These are phyloP conservation scores for Rhodofomes roseus DNA, from an alignment of 1,284 basidiomycete genomes.

Conservation along the genomic window DNA sequence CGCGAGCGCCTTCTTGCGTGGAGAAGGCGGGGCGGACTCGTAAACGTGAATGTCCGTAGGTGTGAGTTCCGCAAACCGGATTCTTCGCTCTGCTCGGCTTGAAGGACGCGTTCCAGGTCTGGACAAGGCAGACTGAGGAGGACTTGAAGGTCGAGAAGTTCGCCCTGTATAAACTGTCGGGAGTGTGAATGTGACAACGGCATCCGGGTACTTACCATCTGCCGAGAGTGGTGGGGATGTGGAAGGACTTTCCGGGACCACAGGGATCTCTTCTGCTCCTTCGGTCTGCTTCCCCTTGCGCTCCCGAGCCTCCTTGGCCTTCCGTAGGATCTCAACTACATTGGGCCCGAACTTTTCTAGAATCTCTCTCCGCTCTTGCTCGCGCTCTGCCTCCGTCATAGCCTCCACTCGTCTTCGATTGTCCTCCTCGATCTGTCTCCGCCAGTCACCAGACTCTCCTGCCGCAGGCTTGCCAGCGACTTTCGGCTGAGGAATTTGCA, in stretches of 20 bases:
- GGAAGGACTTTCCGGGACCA: background rate
- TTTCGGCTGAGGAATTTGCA: background rate
- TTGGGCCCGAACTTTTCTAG: slow-evolving; percentile 63
- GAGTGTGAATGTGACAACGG: background rate
- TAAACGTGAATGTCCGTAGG: slow-evolving; percentile 66
- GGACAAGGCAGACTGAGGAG: slow-evolving; percentile 22
- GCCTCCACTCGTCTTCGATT: slow-evolving; percentile 38
- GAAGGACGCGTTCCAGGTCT: slow-evolving; percentile 37
- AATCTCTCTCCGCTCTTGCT: slow-evolving; percentile 52
- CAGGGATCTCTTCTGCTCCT: background rate
- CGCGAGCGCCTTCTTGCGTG: slow-evolving; percentile 43
- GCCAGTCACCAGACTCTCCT: slow-evolving; percentile 22
- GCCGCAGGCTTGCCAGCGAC: background rate
- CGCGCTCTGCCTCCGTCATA: slow-evolving; percentile 46
- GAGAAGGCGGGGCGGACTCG: slow-evolving; percentile 74
- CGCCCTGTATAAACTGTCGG: slow-evolving; percentile 9
- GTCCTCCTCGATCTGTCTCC: slow-evolving; percentile 35
- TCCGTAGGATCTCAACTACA: slow-evolving; percentile 56
- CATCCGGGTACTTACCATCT: background rate
- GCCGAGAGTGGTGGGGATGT: background rate
- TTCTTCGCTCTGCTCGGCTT: slow-evolving; percentile 36
- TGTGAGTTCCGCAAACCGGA: slow-evolving; percentile 54
- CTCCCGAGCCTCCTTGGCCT: slow-evolving; percentile 36
- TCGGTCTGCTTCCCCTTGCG: background rate
- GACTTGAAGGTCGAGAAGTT: slow-evolving; percentile 22